These are phyloP conservation scores for Cystobasidium onofrii DNA, from an alignment of 768 basidiomycete genomes.

Conservation along the genomic window DNA sequence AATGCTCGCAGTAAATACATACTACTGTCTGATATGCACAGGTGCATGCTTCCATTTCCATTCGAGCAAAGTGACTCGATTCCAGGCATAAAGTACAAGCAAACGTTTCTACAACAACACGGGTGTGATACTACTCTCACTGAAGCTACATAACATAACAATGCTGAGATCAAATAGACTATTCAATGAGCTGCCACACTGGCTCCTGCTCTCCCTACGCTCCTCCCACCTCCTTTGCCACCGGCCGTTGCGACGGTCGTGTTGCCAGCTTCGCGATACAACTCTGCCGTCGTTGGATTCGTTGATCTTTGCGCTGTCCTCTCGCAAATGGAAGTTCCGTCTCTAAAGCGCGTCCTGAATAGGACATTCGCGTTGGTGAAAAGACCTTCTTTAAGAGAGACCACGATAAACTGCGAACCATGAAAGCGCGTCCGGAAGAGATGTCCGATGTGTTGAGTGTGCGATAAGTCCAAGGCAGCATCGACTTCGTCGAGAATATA, in stretches of 20 bases:
- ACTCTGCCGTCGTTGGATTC: conserved; percentile 16
- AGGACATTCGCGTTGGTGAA: conserved; percentile 94
- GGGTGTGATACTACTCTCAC: not conserved
- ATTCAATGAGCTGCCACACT: not conserved
- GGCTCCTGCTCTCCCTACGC: not conserved
- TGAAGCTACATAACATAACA: no score
- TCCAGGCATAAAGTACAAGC: not conserved
- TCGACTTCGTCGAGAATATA: conserved; percentile 99
- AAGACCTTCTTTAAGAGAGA: conserved; percentile 88
- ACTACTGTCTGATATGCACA: no score
- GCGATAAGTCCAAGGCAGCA: conserved; percentile 88
- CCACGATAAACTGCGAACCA: conserved; percentile 96
- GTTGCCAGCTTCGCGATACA: conserved; percentile 21
- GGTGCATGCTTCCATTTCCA: no score
- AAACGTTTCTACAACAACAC: not conserved
- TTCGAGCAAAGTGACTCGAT: not conserved
- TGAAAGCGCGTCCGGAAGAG: conserved; percentile 97
- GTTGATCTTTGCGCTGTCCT: conserved; percentile 38
- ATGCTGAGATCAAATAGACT: no score
- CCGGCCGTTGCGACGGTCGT: not conserved
- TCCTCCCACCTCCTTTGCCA: not conserved
- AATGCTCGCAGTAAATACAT: no score
- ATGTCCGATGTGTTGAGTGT: conserved; percentile 91
- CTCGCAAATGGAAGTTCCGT: conserved; percentile 68
- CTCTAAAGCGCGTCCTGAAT: conserved; percentile 83